These are phyloP conservation scores for Venturia nashicola DNA, from an alignment of 2,329 filamentous ascomycete species.

Conservation along the genomic window DNA sequence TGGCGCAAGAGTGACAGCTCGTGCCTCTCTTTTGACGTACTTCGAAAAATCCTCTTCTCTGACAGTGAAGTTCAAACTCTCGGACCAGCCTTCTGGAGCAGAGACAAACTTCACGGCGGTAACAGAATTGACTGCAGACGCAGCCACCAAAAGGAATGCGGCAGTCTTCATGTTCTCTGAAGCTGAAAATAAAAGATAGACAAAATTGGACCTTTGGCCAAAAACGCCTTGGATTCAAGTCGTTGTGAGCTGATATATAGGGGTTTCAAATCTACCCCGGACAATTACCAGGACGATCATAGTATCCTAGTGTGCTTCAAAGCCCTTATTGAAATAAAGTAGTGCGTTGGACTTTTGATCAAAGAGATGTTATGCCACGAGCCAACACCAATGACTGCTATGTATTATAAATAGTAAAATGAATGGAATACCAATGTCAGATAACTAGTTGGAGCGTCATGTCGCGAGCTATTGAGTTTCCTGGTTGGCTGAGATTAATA, in stretches of 20 bases:
- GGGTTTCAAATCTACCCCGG: background rate
- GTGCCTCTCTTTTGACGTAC: background rate
- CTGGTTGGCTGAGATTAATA: background rate
- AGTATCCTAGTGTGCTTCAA: background rate
- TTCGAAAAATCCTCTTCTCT: background rate
- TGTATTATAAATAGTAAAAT: background rate
- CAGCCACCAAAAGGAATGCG: background rate
- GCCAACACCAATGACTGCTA: background rate
- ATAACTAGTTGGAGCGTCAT: background rate
- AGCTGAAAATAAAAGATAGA: background rate
- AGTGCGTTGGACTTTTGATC: background rate
- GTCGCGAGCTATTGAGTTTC: background rate
- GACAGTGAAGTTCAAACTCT: background rate
- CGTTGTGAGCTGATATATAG: background rate
- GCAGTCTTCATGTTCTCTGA: conserved; percentile 2
- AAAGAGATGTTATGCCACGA: background rate
- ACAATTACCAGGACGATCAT: background rate
- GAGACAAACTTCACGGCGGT: conserved; percentile 1
- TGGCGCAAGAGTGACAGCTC: background rate
- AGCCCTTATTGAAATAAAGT: background rate
- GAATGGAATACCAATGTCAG: background rate
- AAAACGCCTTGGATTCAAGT: background rate
- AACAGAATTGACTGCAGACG: background rate
- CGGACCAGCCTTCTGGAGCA: conserved; percentile 2
- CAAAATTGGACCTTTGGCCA: background rate